These are phyloP conservation scores for Gynostemma pentaphyllum DNA, from an alignment of 306 rosid genomes.

Conservation along the genomic window DNA sequence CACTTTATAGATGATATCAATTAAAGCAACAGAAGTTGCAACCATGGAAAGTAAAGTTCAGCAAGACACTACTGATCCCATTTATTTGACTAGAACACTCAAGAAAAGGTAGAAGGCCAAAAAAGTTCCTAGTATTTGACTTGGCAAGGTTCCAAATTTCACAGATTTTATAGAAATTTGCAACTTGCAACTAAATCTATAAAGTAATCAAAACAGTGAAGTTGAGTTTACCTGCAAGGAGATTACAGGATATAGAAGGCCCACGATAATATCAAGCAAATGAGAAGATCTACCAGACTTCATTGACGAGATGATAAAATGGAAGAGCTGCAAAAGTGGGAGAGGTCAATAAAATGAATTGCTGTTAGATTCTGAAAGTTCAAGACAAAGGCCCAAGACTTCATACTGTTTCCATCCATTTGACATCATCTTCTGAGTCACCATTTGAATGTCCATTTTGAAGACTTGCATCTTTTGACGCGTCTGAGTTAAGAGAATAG, in stretches of 20 bases:
- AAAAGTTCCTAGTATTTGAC: not conserved
- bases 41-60: not conserved
- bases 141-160: not conserved
- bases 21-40: not conserved
- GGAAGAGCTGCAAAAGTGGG: slow-evolving; percentile 55
- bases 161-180: not conserved
- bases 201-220: not conserved
- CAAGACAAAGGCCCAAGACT: slow-evolving; percentile 3
- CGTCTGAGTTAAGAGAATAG: slow-evolving; percentile 52
- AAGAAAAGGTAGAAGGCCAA: not conserved
- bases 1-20: not conserved
- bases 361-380: slow-evolving; percentile 13
- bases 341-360: slow-evolving; percentile 15
- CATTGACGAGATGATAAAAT: slow-evolving; percentile 76
- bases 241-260: slow-evolving; percentile 88
- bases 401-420: slow-evolving; percentile 98
- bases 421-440: slow-evolving; percentile 74
- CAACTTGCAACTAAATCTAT: slow-evolving; percentile 1
- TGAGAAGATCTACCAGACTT: slow-evolving; percentile 90
- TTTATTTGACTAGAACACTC: not conserved
- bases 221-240: slow-evolving; percentile 64
- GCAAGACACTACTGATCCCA: not conserved
- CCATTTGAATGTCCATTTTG: slow-evolving; percentile 60
- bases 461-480: slow-evolving; percentile 25
- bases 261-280: slow-evolving; percentile 71